Base-by-base conservation (phyloP, 1,284 basidiomycete genomes). In the Papiliotrema fonsecae region DNA sequence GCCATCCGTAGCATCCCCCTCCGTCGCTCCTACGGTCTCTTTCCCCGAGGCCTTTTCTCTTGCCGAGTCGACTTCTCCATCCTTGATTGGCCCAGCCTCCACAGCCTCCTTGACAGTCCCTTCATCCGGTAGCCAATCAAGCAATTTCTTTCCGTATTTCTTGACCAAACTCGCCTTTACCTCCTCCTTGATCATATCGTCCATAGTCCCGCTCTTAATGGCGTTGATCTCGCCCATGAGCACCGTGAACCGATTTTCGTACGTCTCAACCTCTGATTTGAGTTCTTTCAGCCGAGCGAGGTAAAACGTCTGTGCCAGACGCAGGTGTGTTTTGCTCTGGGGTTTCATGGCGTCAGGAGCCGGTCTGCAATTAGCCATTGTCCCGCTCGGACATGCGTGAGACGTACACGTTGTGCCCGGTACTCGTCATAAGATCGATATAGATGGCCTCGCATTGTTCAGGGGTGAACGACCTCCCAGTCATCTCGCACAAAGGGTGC, bases 261-360 rank as follows among this genome's bases (percentile, higher is more conserved):
- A 85, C 2, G 75, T 77, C 36, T 78, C 65, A 40, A 93, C 88
- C 38, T 82, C 76, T 19, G 77, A 76, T 49, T 81, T 81, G 4
- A 93, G 76, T 61, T 92, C 85, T 30, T 79, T 67, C 42, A 88
- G 76, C 18, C 88, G 83, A 3, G 78, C 77, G 32, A 78, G 70
- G 65, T 87, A 91, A 69, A 83, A 81, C 43, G 78, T 83, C 61
- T 84, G 81, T 2, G 88, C 88, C 27, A 92, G 78, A 48, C 78
- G 76, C 13, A 85, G 76, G 61, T 89, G 83, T 4, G 69, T 57
- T 22, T 71, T 72, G 31, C 79, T 80, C 42, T 55, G 57, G 1
- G 66, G 63, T 39, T 61, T 62, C 37, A 56, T 57, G 3, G 57
- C 64, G 16, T 67, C 69, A n/a, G 61, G 60, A 11, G 66, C 65